Evolutionary conservation across 495 filamentous ascomycete species (phyloP).

Genomic region (Bombardia bombarda): DNA sequence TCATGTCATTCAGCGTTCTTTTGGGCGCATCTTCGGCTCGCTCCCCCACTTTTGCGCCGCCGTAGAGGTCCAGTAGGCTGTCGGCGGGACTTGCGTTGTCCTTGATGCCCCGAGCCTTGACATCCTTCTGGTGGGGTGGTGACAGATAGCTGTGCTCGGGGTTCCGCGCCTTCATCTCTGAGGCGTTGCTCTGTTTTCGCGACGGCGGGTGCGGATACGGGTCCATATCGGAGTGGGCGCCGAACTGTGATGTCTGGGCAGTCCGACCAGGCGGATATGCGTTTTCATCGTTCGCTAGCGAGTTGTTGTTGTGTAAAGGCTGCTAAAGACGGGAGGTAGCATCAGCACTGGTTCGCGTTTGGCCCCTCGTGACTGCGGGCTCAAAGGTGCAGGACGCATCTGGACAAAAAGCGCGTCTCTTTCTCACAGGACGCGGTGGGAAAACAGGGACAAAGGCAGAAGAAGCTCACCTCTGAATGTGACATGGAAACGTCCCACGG

Average conservation of each 20-base stretch:
- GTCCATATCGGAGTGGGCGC: slow-evolving; percentile 17
- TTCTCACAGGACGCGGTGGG: no score
- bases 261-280: slow-evolving; percentile 8
- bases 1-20: slow-evolving; percentile 5
- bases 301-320: slow-evolving; percentile 11
- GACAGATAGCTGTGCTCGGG: slow-evolving; percentile 12
- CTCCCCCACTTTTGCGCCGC: slow-evolving; percentile 17
- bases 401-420: not conserved
- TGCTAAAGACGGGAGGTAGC: slow-evolving; percentile 9
- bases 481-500: no score
- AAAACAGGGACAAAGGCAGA: not conserved
- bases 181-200: slow-evolving; percentile 12
- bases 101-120: slow-evolving; percentile 41
- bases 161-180: slow-evolving; percentile 13
- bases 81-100: slow-evolving; percentile 49
- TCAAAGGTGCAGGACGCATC: not conserved
- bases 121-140: slow-evolving; percentile 20
- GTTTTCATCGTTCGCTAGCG: slow-evolving; percentile 10
- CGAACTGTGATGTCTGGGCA: slow-evolving; percentile 24
- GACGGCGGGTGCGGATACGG: slow-evolving; percentile 7
- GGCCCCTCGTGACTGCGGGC: no score
- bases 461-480: slow-evolving; percentile 29
- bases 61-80: slow-evolving; percentile 49
- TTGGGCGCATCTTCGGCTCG: slow-evolving; percentile 7
- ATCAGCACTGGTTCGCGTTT: not conserved